Percentiles rank a stretch among this genome's conserved stretches.
phyloP scores from a whole-genome alignment of 2,329 filamentous ascomycete genomes.

The Aspergillus texensis region DNA sequence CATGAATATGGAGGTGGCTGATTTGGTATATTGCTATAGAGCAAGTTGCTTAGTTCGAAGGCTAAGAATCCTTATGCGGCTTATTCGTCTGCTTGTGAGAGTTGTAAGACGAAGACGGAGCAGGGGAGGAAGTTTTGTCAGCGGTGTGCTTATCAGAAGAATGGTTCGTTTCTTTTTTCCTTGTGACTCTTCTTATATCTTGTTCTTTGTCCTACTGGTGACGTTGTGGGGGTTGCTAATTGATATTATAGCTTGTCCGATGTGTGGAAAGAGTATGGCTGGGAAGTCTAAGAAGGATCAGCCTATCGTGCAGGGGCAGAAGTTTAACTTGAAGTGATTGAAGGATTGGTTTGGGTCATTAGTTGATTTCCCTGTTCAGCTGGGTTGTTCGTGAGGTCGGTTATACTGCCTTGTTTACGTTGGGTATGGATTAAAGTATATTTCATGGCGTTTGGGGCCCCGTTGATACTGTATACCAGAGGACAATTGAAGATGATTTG shows the following conservation, averaged over 20 bases:
- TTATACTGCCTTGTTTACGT: neutral
- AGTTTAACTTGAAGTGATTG: constrained; percentile 63
- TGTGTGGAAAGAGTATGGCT: constrained; percentile 61
- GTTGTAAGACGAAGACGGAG: constrained; percentile 66
- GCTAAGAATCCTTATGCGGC: constrained; percentile 69
- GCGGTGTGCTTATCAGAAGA: constrained; percentile 64
- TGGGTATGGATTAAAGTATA: neutral
- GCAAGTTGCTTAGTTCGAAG: constrained; percentile 65
- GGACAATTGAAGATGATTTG: constrained; percentile 1
- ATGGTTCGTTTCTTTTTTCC: constrained; percentile 45
- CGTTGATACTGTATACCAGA: constrained; percentile 2
- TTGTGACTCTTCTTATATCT: neutral
- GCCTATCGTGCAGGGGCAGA: constrained; percentile 62
- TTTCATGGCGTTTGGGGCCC: constrained; percentile 18
- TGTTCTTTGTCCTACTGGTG: too few species aligned
- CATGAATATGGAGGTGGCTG: neutral
- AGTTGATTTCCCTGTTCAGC: constrained; percentile 4
- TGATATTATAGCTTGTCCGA: constrained; percentile 56
- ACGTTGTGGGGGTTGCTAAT: neutral
- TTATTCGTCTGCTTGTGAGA: constrained; percentile 63
- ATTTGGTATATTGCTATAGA: constrained; percentile 43
- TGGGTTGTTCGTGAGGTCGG: neutral
- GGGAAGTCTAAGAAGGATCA: constrained; percentile 51
- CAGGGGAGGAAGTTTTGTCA: constrained; percentile 64
- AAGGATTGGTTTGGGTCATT: neutral